Percentiles rank a stretch among this genome's conserved stretches.
These are phyloP conservation scores for Rutstroemia sydowiana DNA, from an alignment of 2,329 filamentous ascomycete genomes.

Conservation along the genomic window DNA sequence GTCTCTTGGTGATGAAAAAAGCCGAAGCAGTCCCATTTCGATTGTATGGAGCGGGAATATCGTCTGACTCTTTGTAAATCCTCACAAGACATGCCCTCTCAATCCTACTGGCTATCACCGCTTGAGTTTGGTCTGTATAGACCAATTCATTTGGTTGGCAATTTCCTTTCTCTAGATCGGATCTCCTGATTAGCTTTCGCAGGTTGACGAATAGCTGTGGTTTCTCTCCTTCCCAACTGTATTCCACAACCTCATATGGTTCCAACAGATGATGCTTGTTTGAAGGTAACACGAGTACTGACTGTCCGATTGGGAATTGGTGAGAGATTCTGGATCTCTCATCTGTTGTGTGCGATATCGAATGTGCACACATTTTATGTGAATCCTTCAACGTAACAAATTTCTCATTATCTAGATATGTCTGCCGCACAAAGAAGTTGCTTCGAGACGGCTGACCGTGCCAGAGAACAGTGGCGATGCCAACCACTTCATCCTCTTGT, in stretches of 20 bases:
- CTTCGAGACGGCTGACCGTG: slow-evolving; percentile 38
- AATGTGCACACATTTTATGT: slow-evolving; percentile 48
- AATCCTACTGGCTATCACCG: slow-evolving; percentile 36
- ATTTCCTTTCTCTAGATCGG: slow-evolving; percentile 30
- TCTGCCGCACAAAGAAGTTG: slow-evolving; percentile 64
- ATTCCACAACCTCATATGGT: slow-evolving; percentile 49
- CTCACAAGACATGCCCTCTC: slow-evolving; percentile 52
- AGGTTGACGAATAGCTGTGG: slow-evolving; percentile 34
- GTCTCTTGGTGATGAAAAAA: slow-evolving; percentile 52
- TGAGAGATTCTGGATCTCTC: slow-evolving; percentile 1
- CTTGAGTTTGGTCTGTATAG: slow-evolving; percentile 40
- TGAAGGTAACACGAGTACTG: slow-evolving; percentile 37
- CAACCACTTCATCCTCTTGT: slow-evolving; percentile 46
- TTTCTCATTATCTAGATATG: slow-evolving; percentile 52
- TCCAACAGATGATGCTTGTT: slow-evolving; percentile 44
- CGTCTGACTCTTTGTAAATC: slow-evolving; percentile 38
- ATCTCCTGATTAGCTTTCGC: slow-evolving; percentile 46
- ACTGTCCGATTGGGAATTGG: slow-evolving; percentile 47
- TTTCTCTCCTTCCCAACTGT: slow-evolving; percentile 26
- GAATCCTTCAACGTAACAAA: slow-evolving; percentile 51
- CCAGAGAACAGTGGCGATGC: slow-evolving; percentile 51
- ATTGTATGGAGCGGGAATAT: slow-evolving; percentile 56
- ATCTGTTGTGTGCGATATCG: slow-evolving; percentile 10
- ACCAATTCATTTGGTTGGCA: slow-evolving; percentile 42
- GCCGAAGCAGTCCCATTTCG: slow-evolving; percentile 57